Evolutionary conservation across 768 basidiomycete genomes (phyloP), one percentile per base, ranked within the genome.

Genomic region (Leccinum subgranulosum): DNA sequence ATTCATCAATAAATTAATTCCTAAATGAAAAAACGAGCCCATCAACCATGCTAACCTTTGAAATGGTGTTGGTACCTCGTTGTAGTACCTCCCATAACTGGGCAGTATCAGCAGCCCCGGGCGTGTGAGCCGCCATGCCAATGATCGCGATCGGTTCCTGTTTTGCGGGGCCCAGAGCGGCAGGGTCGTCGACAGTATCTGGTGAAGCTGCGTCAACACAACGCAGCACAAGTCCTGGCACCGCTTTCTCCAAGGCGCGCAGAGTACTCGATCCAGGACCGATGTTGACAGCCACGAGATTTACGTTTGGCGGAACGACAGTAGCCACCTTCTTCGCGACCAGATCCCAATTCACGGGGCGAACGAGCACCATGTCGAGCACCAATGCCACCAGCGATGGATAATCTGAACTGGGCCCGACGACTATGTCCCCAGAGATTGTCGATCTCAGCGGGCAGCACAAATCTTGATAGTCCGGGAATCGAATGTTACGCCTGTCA

Each of bases 81-180:
- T 81, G 75, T 5, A 90, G 76, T 6, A 88, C 27, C 10, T 80
- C 71, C 88, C 88, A 89, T 2, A 90, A 73, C 53, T 78, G 70
- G 7, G 72, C 68, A 3, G 72, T 61, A 62, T 78, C 75, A 1
- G 71, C 61, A 3, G 86, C 85, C 3, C 85, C 83, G 0, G 79
- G 79, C 23, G 79, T 66, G 36, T 73, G 81, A 43, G 83, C 76
- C 1, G 86, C 84, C 86, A 89, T 88, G 9, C 88, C 89, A 49
- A 89, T 74, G 55, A 90, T 81, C 0, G 88, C 89, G 49, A 90
- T 81, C 3, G 83, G 79, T 48, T 82, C 78, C 59, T 78, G 77
- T 41, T 74, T 74, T 6, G 56, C 54, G 21, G 39, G 52, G 9
- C 41, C 14, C 8, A 51, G 34, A 31, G 12, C 14, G 10, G 57